Conservation (phyloP, 805 yeast genomes). For the Candida hungchunana region DNA sequence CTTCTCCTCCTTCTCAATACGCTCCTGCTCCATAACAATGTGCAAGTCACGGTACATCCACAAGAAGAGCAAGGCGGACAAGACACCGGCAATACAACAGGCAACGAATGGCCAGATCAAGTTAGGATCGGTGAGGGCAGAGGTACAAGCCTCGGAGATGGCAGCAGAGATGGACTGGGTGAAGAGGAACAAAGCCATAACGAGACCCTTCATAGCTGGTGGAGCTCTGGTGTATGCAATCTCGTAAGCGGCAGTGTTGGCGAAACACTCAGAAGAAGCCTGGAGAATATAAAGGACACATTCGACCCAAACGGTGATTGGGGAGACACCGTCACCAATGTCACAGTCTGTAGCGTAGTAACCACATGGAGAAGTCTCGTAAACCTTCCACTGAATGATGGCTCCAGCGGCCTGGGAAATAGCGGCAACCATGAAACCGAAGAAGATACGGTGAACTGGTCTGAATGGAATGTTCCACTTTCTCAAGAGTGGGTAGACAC, state of each 20-base stretch:
- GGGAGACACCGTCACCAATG: conserved; percentile 23
- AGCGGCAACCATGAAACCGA: conserved; percentile 68
- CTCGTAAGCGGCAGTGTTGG: conserved; percentile 77
- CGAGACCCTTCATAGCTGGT: conserved; percentile 40
- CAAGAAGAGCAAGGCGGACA: conserved; percentile 57
- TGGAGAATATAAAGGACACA: conserved; percentile 64
- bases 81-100: conserved; percentile 52
- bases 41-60: conserved; percentile 21
- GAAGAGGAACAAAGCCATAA: conserved; percentile 55
- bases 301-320: conserved; percentile 66
- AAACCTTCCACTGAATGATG: conserved; percentile 66
- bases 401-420: conserved; percentile 28
- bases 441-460: conserved; percentile 68
- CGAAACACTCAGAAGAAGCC: conserved; percentile 74
- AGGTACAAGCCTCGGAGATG: conserved; percentile 65
- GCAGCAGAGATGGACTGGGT: conserved; percentile 79
- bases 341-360: conserved; percentile 54
- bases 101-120: conserved; percentile 67
- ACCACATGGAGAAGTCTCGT: conserved; percentile 71
- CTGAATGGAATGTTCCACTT: conserved; percentile 47
- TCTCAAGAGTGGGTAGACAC: conserved; percentile 52
- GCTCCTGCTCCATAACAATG: conserved; percentile 20
- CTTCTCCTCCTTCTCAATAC: conserved; percentile 19
- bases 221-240: conserved; percentile 86
- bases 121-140: conserved; percentile 66